Evolutionary conservation across 805 yeast species (phyloP), one percentile per base, ranked within the genome.

Genomic region (Yarrowia deformans): DNA sequence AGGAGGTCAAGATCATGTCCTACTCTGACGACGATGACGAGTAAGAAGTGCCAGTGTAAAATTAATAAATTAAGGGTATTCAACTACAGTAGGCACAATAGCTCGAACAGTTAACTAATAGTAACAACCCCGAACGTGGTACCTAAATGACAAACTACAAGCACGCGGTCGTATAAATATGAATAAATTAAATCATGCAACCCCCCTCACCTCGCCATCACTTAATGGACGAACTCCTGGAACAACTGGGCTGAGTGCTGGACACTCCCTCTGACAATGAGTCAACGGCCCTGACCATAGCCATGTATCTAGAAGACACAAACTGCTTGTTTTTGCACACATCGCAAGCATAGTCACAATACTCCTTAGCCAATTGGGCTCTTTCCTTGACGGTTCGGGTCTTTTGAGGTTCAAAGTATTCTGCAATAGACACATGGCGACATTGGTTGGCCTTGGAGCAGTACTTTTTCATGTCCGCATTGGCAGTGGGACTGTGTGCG

Each of bases 291-390:
- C 52, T n/a, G 5, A 39, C 45, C 66, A 60, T 60, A 1, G 66
- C 52, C 66, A 60, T 60, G 37, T 60, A 60, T n/a, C 66, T 12
- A 5, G 42, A 43, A 6, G 66, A 60, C 18, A 63, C 68, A 63
- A 63, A 63, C 40, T 34, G 52, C 9, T 60, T 52, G 58, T 71
- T 71, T 55, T 71, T 72, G 64, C 74, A 72, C 40, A 37, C 71
- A 23, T 72, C 74, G 18, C 74, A 72, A 7, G 73, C 74, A 55
- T 68, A 72, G 12, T 69, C 32, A 35, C 73, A 72, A 70, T 70
- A 70, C 32, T 69, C 39, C 10, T 37, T 49, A 34, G 48, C 54
- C 45, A 55, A 60, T 39, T 55, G 54, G 54, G 40, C 18, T 32
- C 68, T 37, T 5, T 63, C 68, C 13, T 48, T 35, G 45, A 43